Conservation (phyloP, 805 yeast species). For the Ogataea trehaloabstinens region DNA sequence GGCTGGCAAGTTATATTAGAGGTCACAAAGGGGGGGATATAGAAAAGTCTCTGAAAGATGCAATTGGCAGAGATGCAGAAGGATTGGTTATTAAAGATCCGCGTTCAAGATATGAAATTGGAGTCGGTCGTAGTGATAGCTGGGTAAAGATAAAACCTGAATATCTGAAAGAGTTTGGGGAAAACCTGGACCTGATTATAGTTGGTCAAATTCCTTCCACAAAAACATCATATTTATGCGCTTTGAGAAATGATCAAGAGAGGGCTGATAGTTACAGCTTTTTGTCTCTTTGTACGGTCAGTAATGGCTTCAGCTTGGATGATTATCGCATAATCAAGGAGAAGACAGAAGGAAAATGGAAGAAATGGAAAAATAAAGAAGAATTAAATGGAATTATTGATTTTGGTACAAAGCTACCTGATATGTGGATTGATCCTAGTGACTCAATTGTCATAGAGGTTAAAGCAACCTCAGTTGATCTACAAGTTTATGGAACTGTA, state of each 20-base stretch:
- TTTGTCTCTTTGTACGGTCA: slow-evolving; percentile 71
- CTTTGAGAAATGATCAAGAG: slow-evolving; percentile 40
- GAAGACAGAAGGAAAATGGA: slow-evolving; percentile 63
- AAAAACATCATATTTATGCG: slow-evolving; percentile 74
- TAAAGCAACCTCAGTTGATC: slow-evolving; percentile 72
- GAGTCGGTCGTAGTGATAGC: slow-evolving; percentile 49
- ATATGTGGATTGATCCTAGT: slow-evolving; percentile 75
- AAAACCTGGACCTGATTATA: slow-evolving; percentile 73
- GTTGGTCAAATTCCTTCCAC: slow-evolving; percentile 76
- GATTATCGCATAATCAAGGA: slow-evolving; percentile 61
- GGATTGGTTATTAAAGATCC: slow-evolving; percentile 78
- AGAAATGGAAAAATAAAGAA: slow-evolving; percentile 31
- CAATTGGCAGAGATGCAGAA: slow-evolving; percentile 66
- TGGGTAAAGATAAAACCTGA: slow-evolving; percentile 95
- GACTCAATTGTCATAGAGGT: slow-evolving; percentile 79
- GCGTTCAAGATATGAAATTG: slow-evolving; percentile 55
- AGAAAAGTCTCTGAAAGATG: slow-evolving; percentile 50
- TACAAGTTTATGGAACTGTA: slow-evolving; percentile 38
- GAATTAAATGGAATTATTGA: slow-evolving; percentile 44
- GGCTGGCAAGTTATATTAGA: slow-evolving; percentile 40
- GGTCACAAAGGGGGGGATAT: slow-evolving; percentile 53
- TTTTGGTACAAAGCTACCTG: slow-evolving; percentile 64
- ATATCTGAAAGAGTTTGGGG: slow-evolving; percentile 81
- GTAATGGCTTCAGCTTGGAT: slow-evolving; percentile 73
- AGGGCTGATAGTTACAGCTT: slow-evolving; percentile 33